phyloP scores from a whole-genome alignment of 225 moss, liverwort and hornwort species.

The Marchantia polymorpha region DNA sequence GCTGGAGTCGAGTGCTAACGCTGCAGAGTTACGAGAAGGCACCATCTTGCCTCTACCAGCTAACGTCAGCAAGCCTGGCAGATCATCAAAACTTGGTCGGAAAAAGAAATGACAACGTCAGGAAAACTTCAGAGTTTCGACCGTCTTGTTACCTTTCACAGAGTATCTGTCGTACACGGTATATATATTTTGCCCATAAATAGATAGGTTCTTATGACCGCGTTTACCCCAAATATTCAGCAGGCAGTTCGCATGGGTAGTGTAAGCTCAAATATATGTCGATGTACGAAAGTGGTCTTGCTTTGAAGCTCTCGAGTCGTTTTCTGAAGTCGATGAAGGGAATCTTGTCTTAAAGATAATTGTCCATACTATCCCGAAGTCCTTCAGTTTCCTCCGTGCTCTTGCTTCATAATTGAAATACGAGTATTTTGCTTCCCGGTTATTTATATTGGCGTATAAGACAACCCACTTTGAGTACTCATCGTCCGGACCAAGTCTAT shows the following conservation, averaged over 20 bases:
- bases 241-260: not conserved
- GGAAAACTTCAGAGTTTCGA: not conserved
- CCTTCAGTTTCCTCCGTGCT: too few relatives aligned
- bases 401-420: too few relatives aligned
- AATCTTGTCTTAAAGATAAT: too few relatives aligned
- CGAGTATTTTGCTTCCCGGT: too few relatives aligned
- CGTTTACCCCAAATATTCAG: not conserved
- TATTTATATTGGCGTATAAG: too few relatives aligned
- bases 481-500: too few relatives aligned
- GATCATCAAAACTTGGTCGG: slow-evolving; percentile 33
- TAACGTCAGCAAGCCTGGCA: slow-evolving; percentile 28
- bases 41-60: slow-evolving; percentile 79
- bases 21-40: slow-evolving; percentile 78
- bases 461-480: too few relatives aligned
- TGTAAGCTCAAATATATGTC: not conserved
- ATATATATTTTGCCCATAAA: not conserved
- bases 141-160: not conserved
- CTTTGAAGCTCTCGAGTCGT: not conserved
- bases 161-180: not conserved
- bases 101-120: slow-evolving; percentile 26
- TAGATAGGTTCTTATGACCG: not conserved
- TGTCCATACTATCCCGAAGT: too few relatives aligned
- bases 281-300: not conserved
- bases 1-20: slow-evolving; percentile 60
- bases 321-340: not conserved